Evolutionary conservation across 768 basidiomycete genomes (phyloP), one percentile per base, ranked within the genome.

Genomic region (Leccinum uliginosum): DNA sequence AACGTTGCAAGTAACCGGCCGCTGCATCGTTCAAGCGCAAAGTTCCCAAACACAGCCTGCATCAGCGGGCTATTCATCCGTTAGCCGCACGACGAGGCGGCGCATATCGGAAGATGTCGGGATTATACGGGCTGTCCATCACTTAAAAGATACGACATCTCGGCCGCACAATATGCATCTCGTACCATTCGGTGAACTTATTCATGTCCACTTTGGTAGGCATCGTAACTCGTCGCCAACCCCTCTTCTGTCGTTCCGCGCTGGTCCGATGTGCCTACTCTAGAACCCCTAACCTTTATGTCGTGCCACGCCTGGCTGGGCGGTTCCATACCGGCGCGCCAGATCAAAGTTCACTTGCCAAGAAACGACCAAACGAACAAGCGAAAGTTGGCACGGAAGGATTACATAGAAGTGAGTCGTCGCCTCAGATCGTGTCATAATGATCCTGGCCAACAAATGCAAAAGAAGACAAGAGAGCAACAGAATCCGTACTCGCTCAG

Each of bases 341-440:
- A 48, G 58, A 65, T 59, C 62, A 60, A 14, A 61, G 63, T 26
- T 60, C 68, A 1, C 59, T 72, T 30, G 58, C 38, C 43, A 67
- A 64, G 35, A 67, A 69, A 27, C 61, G 50, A 27, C 62, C 59
- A 5, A 56, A 43, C 47, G 68, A 72, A 44, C 60, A 59, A 3
- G 64, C 61, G 1, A 57, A 61, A 26, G 61, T 63, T 17, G 73
- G 73, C 54, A 69, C 66, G 6, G 76, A 77, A 44, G 76, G 76
- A 0, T 62, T 65, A 17, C 76, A 77, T 58, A 61, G 50, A 55
- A 68, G 75, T 75, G 53, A 49, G 14, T 50, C 43, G 0, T 34
- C 24, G 32, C 52, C 43, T 46, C 38, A 51, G 35, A 4, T 29
- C 45, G 5, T 43, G 1, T 17, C 10, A 15, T 3, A 15, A 32